Evolutionary conservation across 1,139 yeast species (phyloP).

Genomic region (Taphrina communis): DNA sequence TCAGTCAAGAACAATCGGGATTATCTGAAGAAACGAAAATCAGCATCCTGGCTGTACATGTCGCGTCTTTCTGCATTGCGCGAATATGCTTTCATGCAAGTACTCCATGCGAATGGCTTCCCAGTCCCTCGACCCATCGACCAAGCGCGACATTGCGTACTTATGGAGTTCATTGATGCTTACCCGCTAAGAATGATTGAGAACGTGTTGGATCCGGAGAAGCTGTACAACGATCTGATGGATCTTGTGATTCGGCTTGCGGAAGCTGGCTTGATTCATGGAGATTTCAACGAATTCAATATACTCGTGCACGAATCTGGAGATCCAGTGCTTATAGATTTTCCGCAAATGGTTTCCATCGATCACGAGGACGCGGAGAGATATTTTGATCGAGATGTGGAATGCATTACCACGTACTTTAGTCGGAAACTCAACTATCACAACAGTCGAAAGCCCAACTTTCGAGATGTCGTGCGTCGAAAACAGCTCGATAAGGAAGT

Average conservation of each 20-base stretch:
- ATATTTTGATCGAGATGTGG: conserved; percentile 89
- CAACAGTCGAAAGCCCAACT: conserved; percentile 82
- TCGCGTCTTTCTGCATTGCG: conserved; percentile 89
- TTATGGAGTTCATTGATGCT: conserved; percentile 91
- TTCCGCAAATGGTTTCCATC: conserved; percentile 96
- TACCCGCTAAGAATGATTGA: conserved; percentile 61
- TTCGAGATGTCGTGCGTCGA: conserved; percentile 73
- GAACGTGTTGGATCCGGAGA: conserved; percentile 59
- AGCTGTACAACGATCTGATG: conserved; percentile 84
- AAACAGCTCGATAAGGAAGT: conserved; percentile 70
- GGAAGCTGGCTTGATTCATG: conserved; percentile 87
- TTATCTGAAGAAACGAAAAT: conserved; percentile 71
- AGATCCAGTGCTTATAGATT: conserved; percentile 84
- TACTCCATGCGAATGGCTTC: conserved; percentile 75
- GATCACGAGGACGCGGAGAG: conserved; percentile 86
- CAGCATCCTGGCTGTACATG: conserved; percentile 88
- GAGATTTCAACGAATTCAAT: conserved; percentile 96
- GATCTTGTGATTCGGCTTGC: conserved; percentile 80
- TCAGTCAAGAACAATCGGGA: conserved; percentile 94
- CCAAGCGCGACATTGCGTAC: conserved; percentile 85
- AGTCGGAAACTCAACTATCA: conserved; percentile 74
- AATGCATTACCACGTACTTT: conserved; percentile 83
- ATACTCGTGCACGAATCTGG: conserved; percentile 70
- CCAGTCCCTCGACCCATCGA: conserved; percentile 88
- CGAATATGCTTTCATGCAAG: conserved; percentile 85